A percentile compares a stretch with the other conserved stretches of the same genome.
Conservation (phyloP, 73 alveolate genomes). For the Tetrahymena malaccensis region DNA sequence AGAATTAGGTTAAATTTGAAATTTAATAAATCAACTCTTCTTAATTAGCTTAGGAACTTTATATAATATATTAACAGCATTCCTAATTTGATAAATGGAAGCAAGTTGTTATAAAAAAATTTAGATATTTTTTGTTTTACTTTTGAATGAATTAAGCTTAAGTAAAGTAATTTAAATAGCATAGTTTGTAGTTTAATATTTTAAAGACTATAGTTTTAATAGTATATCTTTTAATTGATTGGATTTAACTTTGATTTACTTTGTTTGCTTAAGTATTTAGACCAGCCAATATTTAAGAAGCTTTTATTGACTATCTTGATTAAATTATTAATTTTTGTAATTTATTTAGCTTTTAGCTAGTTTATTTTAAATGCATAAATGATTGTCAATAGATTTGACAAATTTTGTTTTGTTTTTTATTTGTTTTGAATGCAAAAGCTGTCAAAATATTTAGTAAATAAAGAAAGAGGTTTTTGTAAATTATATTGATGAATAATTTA, state of each 20-base stretch:
- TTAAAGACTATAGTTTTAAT: background rate
- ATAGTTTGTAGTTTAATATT: too few relatives aligned
- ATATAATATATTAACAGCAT: too few relatives aligned
- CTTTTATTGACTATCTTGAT: background rate
- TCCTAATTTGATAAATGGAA: too few relatives aligned
- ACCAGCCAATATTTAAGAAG: background rate
- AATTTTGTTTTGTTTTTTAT: background rate
- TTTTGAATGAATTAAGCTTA: too few relatives aligned
- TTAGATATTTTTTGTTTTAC: too few relatives aligned
- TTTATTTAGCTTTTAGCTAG: background rate
- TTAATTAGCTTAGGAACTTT: too few relatives aligned
- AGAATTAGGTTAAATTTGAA: too few relatives aligned
- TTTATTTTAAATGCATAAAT: background rate
- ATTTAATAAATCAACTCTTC: too few relatives aligned
- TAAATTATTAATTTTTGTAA: too few relatives aligned
- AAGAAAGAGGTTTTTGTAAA: background rate
- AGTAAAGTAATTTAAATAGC: background rate
- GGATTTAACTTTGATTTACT: background rate
- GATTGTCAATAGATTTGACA: background rate
- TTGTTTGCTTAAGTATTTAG: background rate
- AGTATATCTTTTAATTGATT: background rate
- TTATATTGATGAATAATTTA: background rate
- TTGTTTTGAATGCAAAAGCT: background rate
- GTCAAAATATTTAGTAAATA: background rate
- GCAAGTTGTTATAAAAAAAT: too few relatives aligned